Conservation (phyloP, 495 filamentous ascomycete genomes). For the Talaromyces borbonicus region DNA sequence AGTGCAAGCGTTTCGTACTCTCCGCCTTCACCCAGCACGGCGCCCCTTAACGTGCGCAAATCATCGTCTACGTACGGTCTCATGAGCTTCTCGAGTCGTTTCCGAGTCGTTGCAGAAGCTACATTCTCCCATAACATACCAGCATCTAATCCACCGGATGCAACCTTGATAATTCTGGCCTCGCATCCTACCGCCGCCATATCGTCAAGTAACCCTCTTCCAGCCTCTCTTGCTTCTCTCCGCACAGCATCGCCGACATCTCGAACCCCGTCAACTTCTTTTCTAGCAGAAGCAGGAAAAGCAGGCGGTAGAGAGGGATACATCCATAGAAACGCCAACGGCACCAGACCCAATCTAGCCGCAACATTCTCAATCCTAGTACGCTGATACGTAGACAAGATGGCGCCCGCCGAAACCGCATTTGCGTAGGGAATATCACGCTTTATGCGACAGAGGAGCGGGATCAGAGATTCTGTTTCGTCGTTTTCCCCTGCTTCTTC, state of each 20-base stretch:
- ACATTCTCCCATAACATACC: conserved; percentile 78
- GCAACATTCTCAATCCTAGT: conserved; percentile 89
- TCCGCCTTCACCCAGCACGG: conserved; percentile 82
- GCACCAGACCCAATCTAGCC: conserved; percentile 60
- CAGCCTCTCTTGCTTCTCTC: conserved; percentile 12
- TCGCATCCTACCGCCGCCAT: conserved; percentile 71
- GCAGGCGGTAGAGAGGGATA: conserved; percentile 60
- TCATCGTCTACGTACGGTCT: conserved; percentile 49
- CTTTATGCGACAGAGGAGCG: conserved; percentile 56
- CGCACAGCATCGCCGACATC: too few relatives aligned
- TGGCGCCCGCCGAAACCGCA: conserved; percentile 82
- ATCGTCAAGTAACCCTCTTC: conserved; percentile 57
- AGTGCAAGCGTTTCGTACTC: conserved; percentile 94
- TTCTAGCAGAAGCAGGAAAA: too few relatives aligned
- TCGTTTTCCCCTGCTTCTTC: conserved; percentile 33
- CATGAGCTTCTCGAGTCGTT: conserved; percentile 51
- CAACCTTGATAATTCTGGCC: conserved; percentile 86
- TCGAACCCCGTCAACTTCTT: too few relatives aligned
- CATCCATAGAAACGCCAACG: conserved; percentile 85
- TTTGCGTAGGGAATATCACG: conserved; percentile 62
- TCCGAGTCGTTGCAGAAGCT: conserved; percentile 38
- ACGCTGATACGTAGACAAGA: conserved; percentile 89
- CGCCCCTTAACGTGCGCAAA: conserved; percentile 45
- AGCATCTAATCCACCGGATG: conserved; percentile 79
- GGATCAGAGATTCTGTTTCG: conserved; percentile 80